Percentiles rank a stretch among this genome's conserved stretches.
Conservation (phyloP, 257 asterid species). For the Nicotiana sylvestris region DNA sequence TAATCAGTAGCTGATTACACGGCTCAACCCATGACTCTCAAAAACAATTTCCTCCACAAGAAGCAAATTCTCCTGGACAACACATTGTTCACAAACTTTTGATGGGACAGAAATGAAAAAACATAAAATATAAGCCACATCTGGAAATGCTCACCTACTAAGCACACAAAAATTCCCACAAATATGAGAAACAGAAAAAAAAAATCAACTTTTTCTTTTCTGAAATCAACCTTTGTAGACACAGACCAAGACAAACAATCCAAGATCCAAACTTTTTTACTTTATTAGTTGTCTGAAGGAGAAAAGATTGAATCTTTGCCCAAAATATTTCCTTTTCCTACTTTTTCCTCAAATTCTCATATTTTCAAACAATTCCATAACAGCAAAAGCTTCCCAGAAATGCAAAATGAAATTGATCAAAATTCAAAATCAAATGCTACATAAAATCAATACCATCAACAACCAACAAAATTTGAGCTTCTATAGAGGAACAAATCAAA, state of each 20-base stretch:
- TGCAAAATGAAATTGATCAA: background rate
- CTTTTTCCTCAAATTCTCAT: background rate
- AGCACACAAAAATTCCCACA: background rate
- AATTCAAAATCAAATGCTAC: background rate
- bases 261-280: background rate
- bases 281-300: background rate
- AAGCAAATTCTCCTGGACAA: background rate
- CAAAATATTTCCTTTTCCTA: background rate
- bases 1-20: no score
- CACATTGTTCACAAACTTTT: background rate
- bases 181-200: background rate
- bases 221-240: background rate
- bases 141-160: background rate
- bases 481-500: background rate
- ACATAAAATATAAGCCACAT: background rate
- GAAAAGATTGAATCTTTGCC: background rate
- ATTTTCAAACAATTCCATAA: background rate
- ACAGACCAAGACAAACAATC: background rate
- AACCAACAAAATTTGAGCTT: background rate
- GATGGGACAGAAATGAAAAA: background rate
- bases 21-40: no score
- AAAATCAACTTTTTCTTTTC: background rate
- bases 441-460: background rate
- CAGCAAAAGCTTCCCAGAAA: conserved; percentile 1
- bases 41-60: background rate